phyloP scores from a whole-genome alignment of 495 filamentous ascomycete species.

The Sporormia fimetaria region DNA sequence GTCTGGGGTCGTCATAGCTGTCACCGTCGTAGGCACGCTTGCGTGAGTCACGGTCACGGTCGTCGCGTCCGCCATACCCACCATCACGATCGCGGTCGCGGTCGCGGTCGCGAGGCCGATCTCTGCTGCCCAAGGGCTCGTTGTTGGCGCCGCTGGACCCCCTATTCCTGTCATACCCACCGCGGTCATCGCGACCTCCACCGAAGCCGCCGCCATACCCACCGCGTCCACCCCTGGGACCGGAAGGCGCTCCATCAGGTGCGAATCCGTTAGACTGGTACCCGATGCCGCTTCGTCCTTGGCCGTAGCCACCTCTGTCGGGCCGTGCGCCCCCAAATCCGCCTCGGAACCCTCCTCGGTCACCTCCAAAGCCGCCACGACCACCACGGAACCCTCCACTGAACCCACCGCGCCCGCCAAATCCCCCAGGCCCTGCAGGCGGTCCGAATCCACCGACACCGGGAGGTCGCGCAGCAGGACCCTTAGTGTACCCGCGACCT shows the following conservation, averaged over 20 bases:
- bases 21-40: slow-evolving; percentile 50
- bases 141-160: slow-evolving; percentile 52
- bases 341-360: slow-evolving; percentile 31
- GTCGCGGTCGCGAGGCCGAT: slow-evolving; percentile 37
- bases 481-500: slow-evolving; percentile 85
- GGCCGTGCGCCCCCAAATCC: slow-evolving; percentile 19
- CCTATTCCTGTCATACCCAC: slow-evolving; percentile 46
- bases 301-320: slow-evolving; percentile 20
- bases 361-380: slow-evolving; percentile 44
- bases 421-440: slow-evolving; percentile 50
- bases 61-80: slow-evolving; percentile 49
- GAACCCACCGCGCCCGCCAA: slow-evolving; percentile 26
- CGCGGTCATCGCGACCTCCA: slow-evolving; percentile 38
- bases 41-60: slow-evolving; percentile 44
- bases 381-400: slow-evolving; percentile 48
- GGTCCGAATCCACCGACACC: slow-evolving; percentile 44
- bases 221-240: slow-evolving; percentile 50
- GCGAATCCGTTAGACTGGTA: slow-evolving; percentile 40
- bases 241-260: slow-evolving; percentile 68
- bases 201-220: slow-evolving; percentile 35
- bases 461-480: slow-evolving; percentile 58
- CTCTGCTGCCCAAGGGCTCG: slow-evolving; percentile 50
- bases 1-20: slow-evolving; percentile 66
- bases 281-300: slow-evolving; percentile 28
- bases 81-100: slow-evolving; percentile 38